A percentile compares a stretch with the other conserved stretches of the same genome.
Conservation (phyloP, 2,329 filamentous ascomycete species). For the Arthrobotrys megalospora region DNA sequence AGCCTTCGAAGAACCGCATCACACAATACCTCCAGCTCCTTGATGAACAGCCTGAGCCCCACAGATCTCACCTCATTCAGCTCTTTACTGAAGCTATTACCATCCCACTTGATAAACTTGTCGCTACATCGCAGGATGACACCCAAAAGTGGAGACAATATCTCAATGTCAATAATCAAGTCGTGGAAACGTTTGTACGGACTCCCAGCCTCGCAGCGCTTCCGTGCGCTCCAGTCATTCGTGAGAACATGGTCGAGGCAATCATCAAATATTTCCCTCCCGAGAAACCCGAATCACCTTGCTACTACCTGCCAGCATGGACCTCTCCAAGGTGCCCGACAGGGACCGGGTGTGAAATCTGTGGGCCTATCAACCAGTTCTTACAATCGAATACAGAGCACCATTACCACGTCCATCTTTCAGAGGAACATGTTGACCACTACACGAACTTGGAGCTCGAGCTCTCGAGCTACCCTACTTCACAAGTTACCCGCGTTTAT, state of each 20-base stretch:
- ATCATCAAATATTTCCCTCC: constrained; percentile 23
- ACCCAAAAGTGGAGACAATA: background rate
- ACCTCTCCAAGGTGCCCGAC: constrained; percentile 30
- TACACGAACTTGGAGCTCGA: constrained; percentile 18
- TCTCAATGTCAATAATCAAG: background rate
- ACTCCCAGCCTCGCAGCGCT: constrained; percentile 8
- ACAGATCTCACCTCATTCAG: constrained; percentile 13
- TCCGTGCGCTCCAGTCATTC: background rate
- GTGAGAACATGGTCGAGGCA: constrained; percentile 34
- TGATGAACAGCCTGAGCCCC: constrained; percentile 28
- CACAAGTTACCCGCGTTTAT: background rate
- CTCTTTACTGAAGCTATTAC: constrained; percentile 5
- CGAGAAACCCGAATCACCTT: constrained; percentile 11
- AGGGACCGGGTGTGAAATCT: constrained; percentile 34
- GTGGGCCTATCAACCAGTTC: constrained; percentile 46
- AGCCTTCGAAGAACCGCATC: background rate
- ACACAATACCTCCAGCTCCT: constrained; percentile 26
- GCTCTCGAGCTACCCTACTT: background rate
- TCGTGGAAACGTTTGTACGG: background rate
- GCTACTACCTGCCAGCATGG: constrained; percentile 43
- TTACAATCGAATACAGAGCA: constrained; percentile 43
- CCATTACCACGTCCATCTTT: background rate
- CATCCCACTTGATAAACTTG: constrained; percentile 6
- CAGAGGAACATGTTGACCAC: background rate
- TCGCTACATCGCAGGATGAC: background rate